Evolutionary conservation across 2,329 filamentous ascomycete genomes (phyloP), one percentile per base, ranked within the genome.

Genomic region (Emericellopsis atlantica): DNA sequence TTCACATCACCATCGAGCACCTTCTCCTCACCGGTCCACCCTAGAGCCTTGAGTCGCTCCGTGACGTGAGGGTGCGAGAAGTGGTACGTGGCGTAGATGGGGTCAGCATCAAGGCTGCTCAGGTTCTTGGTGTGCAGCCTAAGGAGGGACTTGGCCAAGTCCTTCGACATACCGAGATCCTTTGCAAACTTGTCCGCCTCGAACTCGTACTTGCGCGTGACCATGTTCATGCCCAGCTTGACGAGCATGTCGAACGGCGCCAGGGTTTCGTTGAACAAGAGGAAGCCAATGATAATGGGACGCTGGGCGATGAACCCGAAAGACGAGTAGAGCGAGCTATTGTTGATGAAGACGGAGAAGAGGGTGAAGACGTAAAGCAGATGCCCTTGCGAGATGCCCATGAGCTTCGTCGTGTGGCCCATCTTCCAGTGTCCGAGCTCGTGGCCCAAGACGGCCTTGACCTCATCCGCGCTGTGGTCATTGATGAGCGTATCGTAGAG

Each of bases 101-200:
- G 94, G 65, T 98, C 93, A 23, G 92, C 92, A 54, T 98, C 92
- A 90, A 98, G 96, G 46, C 86, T 93, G 64, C 87, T 94, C 50
- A 98, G 73, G 59, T 98, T 98, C 69, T 96, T 89, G 55, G 95
- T 87, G 66, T 98, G 93, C 40, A 98, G 83, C 70, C 95, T 95
- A 66, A 98, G 88, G 47, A 98, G 76, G 18, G 87, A 92, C 47
- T 78, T 72, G 35, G 89, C 87, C 40, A 98, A 79, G 60, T 95
- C 81, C 36, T 76, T 67, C 40, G 81, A 77, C 65, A 90, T 95
- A 40, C 92, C 92, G 9, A 95, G 79, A 39, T 80, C 72, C 51
- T 81, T 74, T 43, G 90, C 92, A 58, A 98, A 98, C 18, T 74
- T 78, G 64, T 98, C 89, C 46, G 92, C 93, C 72, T 98, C 77